These are phyloP conservation scores for Lathyrus oleraceus DNA, from an alignment of 306 rosid species.

Conservation along the genomic window DNA sequence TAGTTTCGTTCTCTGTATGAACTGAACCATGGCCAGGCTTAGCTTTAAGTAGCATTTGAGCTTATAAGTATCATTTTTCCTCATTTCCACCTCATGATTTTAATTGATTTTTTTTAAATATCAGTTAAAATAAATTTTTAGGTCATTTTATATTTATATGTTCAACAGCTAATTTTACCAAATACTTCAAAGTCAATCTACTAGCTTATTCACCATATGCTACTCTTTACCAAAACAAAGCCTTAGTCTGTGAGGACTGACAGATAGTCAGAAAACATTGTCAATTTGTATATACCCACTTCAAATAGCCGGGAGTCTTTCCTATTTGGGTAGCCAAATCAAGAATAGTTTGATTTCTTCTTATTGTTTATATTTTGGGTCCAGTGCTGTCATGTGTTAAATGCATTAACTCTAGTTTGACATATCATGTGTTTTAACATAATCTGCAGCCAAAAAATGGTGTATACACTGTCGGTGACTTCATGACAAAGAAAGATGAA, in stretches of 20 bases:
- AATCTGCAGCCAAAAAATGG: constrained; percentile 65
- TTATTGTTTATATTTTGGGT: neutral
- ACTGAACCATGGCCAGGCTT: too few species aligned
- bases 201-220: neutral
- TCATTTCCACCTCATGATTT: neutral
- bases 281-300: neutral
- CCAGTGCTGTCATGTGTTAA: constrained; percentile 1
- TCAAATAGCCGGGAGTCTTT: constrained; percentile 18
- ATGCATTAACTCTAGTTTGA: constrained; percentile 15
- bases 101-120: neutral
- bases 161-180: neutral
- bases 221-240: neutral
- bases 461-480: constrained; percentile 81
- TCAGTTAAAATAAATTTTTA: neutral
- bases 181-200: neutral
- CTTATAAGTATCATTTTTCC: neutral
- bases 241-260: neutral
- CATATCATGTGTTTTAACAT: constrained; percentile 13
- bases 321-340: constrained; percentile 13
- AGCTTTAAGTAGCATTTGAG: neutral
- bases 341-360: neutral
- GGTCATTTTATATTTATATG: neutral
- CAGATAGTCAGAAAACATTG: neutral
- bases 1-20: too few species aligned
- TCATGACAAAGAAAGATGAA: constrained; percentile 78